Percentiles rank a stretch among this genome's conserved stretches.
phyloP scores from a whole-genome alignment of 441 rosid genomes.

The Adansonia gregorii region DNA sequence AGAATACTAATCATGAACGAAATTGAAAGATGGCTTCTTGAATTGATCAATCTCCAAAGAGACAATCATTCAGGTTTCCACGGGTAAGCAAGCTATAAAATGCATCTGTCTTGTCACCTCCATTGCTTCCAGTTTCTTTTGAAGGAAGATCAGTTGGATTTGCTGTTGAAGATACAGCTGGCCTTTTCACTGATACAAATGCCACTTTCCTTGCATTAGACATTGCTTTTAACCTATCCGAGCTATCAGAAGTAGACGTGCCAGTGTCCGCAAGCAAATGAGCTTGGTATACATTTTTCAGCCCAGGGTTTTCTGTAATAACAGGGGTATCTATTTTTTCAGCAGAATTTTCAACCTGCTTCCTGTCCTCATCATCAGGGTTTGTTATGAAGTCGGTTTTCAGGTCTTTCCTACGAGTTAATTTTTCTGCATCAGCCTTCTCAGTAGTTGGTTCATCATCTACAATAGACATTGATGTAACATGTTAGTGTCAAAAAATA shows the following conservation, averaged over 20 bases:
- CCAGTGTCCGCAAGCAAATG: slow-evolving; percentile 3
- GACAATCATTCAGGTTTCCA: slow-evolving; percentile 43
- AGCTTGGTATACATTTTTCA: slow-evolving; percentile 23
- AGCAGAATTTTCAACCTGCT: slow-evolving; percentile 30
- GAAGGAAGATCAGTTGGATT: slow-evolving; percentile 21
- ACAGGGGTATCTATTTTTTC: slow-evolving; percentile 26
- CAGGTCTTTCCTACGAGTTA: slow-evolving; percentile 23
- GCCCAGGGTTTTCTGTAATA: slow-evolving; percentile 20
- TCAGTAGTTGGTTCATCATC: slow-evolving; percentile 43
- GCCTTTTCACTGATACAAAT: slow-evolving; percentile 63
- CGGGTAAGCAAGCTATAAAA: slow-evolving; percentile 52
- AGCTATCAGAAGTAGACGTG: slow-evolving; percentile 27
- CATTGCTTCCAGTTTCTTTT: slow-evolving; percentile 26
- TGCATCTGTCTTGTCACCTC: slow-evolving; percentile 38
- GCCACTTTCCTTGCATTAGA: slow-evolving; percentile 52
- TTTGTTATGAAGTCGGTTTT: slow-evolving; percentile 23
- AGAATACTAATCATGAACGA: not conserved
- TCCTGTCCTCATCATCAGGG: slow-evolving; percentile 19
- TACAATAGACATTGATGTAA: slow-evolving; percentile 18
- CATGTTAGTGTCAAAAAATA: not conserved
- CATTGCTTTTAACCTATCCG: slow-evolving; percentile 20
- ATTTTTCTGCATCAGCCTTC: slow-evolving; percentile 39
- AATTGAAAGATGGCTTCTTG: not conserved
- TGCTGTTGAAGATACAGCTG: slow-evolving; percentile 27
- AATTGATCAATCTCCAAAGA: slow-evolving; percentile 33